Percentiles rank a stretch among this genome's conserved stretches.
Conservation (phyloP, 176 grass and related monocot species). For the Luzula sylvatica region DNA sequence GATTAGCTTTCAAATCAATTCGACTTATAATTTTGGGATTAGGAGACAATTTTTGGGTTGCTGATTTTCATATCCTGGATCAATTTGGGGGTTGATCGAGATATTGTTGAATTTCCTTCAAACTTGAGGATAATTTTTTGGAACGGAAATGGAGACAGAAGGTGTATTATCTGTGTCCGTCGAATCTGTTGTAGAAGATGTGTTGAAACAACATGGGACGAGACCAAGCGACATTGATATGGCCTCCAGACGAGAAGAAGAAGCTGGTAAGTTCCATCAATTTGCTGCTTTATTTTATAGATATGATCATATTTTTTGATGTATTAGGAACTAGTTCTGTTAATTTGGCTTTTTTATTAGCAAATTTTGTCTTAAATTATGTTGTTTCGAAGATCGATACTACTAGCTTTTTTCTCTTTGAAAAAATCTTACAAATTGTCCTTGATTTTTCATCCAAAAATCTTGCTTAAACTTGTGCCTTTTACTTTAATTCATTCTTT, state of each 20-base stretch:
- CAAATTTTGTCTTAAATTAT: neutral
- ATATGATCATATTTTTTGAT: neutral
- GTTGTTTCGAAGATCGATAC: neutral
- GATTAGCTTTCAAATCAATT: neutral
- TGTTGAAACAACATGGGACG: slow-evolving; percentile 12
- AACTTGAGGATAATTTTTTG: no score
- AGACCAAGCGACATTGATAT: slow-evolving; percentile 17
- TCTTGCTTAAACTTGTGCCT: no score
- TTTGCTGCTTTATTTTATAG: neutral
- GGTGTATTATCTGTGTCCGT: neutral
- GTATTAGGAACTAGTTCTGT: neutral
- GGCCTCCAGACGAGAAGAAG: slow-evolving; percentile 29
- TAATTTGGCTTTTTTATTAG: neutral
- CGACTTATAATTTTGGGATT: no score
- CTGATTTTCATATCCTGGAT: no score
- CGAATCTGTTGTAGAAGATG: slow-evolving; percentile 15
- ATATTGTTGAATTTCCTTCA: no score
- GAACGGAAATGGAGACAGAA: slow-evolving; percentile 17
- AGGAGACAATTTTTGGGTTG: no score
- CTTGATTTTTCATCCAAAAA: no score
- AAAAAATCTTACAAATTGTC: no score
- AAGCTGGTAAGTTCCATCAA: slow-evolving; percentile 24
- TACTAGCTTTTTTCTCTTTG: no score
- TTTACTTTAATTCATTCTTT: no score
- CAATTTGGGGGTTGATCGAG: no score